These are phyloP conservation scores for Cutaneotrichosporon cavernicola DNA, from an alignment of 1,284 basidiomycete species.

Conservation along the genomic window DNA sequence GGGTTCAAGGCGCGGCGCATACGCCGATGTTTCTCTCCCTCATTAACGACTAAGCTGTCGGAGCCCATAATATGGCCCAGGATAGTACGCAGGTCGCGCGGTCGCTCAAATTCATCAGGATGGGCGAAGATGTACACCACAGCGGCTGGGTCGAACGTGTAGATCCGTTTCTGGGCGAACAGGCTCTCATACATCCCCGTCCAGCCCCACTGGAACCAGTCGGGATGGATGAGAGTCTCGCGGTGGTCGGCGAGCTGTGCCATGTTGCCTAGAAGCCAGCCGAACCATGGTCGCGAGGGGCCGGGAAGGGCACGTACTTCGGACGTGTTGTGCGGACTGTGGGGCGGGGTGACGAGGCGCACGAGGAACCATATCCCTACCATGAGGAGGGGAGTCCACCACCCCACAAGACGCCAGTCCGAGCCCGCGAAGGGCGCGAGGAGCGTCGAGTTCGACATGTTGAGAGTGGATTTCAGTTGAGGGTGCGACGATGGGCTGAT, in stretches of 20 bases:
- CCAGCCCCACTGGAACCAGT: constrained; percentile 19
- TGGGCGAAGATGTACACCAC: constrained; percentile 63
- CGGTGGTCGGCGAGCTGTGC: constrained; percentile 2
- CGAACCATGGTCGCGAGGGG: constrained; percentile 11
- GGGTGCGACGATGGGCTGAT: background rate
- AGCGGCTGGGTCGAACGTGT: constrained; percentile 63
- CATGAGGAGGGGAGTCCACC: background rate
- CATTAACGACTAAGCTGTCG: constrained; percentile 45
- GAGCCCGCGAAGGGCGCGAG: background rate
- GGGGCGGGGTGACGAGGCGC: background rate
- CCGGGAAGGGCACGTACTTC: constrained; percentile 19
- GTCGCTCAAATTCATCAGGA: constrained; percentile 66
- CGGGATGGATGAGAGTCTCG: constrained; percentile 7
- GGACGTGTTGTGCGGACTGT: background rate
- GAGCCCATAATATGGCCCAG: constrained; percentile 54
- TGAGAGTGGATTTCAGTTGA: background rate
- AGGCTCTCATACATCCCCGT: constrained; percentile 33
- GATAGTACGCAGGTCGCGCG: constrained; percentile 61
- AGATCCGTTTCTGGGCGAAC: constrained; percentile 53
- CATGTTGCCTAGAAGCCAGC: constrained; percentile 15
- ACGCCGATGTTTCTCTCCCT: constrained; percentile 57
- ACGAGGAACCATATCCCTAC: background rate
- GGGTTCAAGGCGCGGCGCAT: constrained; percentile 55
- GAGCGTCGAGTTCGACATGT: background rate
- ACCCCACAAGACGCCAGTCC: background rate